A percentile compares a stretch with the other conserved stretches of the same genome.
Conservation (phyloP, 495 filamentous ascomycete species). For the Aspergillus homomorphus region DNA sequence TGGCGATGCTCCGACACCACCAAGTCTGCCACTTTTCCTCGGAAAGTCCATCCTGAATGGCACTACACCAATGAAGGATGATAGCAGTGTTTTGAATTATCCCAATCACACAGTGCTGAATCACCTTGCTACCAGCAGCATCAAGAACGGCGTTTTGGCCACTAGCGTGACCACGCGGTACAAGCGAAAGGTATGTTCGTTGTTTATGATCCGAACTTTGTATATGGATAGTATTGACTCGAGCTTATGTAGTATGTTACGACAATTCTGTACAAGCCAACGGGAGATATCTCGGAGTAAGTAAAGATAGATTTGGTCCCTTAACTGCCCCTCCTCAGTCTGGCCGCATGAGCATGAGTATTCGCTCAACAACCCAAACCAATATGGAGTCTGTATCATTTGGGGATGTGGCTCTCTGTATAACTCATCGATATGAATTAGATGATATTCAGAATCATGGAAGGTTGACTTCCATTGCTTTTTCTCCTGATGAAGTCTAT, state of each 20-base stretch:
- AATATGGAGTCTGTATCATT: not conserved
- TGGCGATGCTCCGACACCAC: slow-evolving; percentile 74
- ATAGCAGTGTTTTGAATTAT: slow-evolving; percentile 92
- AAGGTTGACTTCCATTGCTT: not conserved
- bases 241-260: slow-evolving; percentile 74
- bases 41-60: slow-evolving; percentile 93
- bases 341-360: not conserved
- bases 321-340: not conserved
- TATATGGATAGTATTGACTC: slow-evolving; percentile 11
- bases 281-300: slow-evolving; percentile 45
- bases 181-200: slow-evolving; percentile 75
- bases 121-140: slow-evolving; percentile 96
- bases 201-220: not conserved
- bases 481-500: not conserved
- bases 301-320: slow-evolving; percentile 2
- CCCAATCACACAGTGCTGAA: slow-evolving; percentile 97
- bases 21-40: slow-evolving; percentile 84
- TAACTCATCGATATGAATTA: not conserved
- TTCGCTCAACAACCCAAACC: not conserved
- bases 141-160: slow-evolving; percentile 93
- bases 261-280: slow-evolving; percentile 96
- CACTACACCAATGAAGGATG: slow-evolving; percentile 88
- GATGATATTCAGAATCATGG: not conserved
- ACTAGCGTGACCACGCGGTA: slow-evolving; percentile 96
- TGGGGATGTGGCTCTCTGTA: not conserved